Conservation (phyloP, 2,329 filamentous ascomycete species). For the Epicoccum sorghinum region DNA sequence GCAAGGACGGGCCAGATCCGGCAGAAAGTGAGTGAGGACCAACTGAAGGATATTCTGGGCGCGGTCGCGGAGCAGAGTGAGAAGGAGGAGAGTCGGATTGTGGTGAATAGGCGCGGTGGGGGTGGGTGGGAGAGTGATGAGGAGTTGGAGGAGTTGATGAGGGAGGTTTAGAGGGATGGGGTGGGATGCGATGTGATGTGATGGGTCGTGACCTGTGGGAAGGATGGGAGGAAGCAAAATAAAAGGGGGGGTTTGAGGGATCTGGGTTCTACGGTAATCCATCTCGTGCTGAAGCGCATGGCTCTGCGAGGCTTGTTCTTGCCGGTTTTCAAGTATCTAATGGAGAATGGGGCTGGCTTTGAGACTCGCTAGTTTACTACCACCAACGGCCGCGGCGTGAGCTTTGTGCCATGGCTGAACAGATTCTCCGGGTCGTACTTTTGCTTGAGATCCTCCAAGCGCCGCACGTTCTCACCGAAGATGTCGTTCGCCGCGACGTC, state of each 20-base stretch:
- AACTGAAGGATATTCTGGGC: slow-evolving; percentile 89
- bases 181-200: background rate
- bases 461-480: slow-evolving; percentile 42
- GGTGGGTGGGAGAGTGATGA: slow-evolving; percentile 81
- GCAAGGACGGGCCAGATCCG: slow-evolving; percentile 86
- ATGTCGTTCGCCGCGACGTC: slow-evolving; percentile 38
- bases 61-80: slow-evolving; percentile 79
- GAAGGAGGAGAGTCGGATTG: slow-evolving; percentile 72
- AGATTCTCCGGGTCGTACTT: slow-evolving; percentile 45
- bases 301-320: too few relatives aligned
- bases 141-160: slow-evolving; percentile 64
- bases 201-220: background rate
- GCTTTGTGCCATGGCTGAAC: slow-evolving; percentile 37
- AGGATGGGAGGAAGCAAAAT: background rate
- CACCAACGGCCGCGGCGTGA: slow-evolving; percentile 28
- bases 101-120: slow-evolving; percentile 80
- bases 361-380: slow-evolving; percentile 31
- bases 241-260: background rate
- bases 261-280: too few relatives aligned
- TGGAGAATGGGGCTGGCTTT: background rate
- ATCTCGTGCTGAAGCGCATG: too few relatives aligned
- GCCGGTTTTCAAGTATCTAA: background rate
- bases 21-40: slow-evolving; percentile 85
- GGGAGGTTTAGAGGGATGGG: slow-evolving; percentile 37
- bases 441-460: slow-evolving; percentile 40